A percentile compares a stretch with the other conserved stretches of the same genome.
Evolutionary conservation across 208 protist genomes (phyloP).

Genomic region (Leishmania tarentolae): DNA sequence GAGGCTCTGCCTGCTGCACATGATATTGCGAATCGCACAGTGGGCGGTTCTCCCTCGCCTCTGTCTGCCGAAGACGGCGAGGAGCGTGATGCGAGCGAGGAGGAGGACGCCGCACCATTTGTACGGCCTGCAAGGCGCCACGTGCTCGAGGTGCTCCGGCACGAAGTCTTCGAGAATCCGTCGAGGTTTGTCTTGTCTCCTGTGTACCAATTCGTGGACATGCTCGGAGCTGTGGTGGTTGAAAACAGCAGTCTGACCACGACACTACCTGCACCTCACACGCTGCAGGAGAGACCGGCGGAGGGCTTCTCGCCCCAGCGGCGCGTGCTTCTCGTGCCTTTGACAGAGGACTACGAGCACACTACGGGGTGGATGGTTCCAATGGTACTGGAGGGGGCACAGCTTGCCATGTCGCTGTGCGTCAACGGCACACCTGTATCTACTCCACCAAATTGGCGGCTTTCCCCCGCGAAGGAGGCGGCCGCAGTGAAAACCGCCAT

Average conservation of each 20-base stretch:
- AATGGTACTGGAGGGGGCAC: conserved; percentile 46
- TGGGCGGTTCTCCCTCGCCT: not conserved
- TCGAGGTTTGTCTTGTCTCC: conserved; percentile 67
- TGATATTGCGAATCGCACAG: too few species aligned
- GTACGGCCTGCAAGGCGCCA: conserved; percentile 34
- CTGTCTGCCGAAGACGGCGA: not conserved
- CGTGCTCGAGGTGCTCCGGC: conserved; percentile 65
- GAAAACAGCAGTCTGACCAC: conserved; percentile 53
- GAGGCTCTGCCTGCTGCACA: not conserved
- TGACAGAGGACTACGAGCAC: conserved; percentile 58
- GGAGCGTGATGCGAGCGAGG: not conserved
- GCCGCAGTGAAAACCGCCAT: conserved; percentile 61
- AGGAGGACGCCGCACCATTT: conserved; percentile 23
- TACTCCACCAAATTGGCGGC: conserved; percentile 52
- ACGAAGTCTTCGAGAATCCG: conserved; percentile 71
- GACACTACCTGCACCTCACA: conserved; percentile 57
- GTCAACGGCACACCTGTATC: conserved; percentile 59
- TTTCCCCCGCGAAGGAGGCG: conserved; percentile 65
- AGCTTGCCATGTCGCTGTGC: conserved; percentile 61
- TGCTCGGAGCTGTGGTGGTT: conserved; percentile 78
- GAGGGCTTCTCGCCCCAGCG: conserved; percentile 49
- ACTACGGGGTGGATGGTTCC: conserved; percentile 76
- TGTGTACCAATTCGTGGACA: conserved; percentile 61
- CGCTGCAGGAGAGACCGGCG: conserved; percentile 37
- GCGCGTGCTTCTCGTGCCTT: conserved; percentile 73